Percentiles rank a stretch among this genome's conserved stretches.
These are phyloP conservation scores for Galeopsis tetrahit DNA, from an alignment of 257 asterid genomes.

Conservation along the genomic window DNA sequence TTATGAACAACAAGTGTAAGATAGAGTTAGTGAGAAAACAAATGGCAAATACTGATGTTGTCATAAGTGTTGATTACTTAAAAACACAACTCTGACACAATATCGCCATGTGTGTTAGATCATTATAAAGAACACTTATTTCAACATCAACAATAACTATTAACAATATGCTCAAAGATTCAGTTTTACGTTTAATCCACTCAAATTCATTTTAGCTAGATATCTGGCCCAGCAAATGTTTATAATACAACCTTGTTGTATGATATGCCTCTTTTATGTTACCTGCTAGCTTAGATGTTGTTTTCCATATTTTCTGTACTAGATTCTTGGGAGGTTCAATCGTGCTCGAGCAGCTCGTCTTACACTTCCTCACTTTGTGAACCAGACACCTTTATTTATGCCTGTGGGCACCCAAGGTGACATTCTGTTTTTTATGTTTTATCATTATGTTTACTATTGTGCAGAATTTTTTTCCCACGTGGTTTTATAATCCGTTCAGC, in stretches of 20 bases:
- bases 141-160: no score
- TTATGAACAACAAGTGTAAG: no score
- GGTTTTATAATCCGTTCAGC: neutral
- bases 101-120: no score
- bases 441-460: neutral
- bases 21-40: no score
- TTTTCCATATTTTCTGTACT: slow-evolving; percentile 28
- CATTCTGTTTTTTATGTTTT: slow-evolving; percentile 16
- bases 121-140: no score
- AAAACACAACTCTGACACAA: no score
- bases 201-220: slow-evolving; percentile 3
- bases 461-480: neutral
- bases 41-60: no score
- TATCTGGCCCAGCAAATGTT: neutral
- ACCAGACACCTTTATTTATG: slow-evolving; percentile 93
- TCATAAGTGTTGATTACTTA: no score
- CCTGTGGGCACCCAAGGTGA: slow-evolving; percentile 99
- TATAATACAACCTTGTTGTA: neutral
- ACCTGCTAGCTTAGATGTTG: neutral
- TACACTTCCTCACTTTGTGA: slow-evolving; percentile 84
- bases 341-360: slow-evolving; percentile 95
- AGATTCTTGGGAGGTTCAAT: slow-evolving; percentile 95
- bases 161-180: neutral
- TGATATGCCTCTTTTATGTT: neutral
- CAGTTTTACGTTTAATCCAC: neutral